A percentile compares a stretch with the other conserved stretches of the same genome.
phyloP scores from a whole-genome alignment of 306 rosid genomes.

The Quercus suber region DNA sequence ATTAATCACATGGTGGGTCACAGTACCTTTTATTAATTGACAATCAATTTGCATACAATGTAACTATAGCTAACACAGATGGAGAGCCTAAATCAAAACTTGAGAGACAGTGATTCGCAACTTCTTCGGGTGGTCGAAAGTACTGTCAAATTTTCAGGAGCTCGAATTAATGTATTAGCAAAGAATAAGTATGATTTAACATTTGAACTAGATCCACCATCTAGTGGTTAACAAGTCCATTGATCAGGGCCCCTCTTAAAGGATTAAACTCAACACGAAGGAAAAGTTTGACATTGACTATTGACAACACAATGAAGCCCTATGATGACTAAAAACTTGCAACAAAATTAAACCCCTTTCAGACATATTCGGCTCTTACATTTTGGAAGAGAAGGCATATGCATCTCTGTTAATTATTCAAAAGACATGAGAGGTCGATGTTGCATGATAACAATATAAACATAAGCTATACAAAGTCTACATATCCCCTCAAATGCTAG shows the following conservation, averaged over 20 bases:
- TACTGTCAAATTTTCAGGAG: conserved; percentile 29
- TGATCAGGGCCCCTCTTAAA: conserved; percentile 25
- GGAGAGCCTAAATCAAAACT: conserved; percentile 18
- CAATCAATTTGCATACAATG: not conserved
- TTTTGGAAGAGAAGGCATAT: no score
- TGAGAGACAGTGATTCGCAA: conserved; percentile 11
- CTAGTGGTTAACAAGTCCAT: conserved; percentile 38
- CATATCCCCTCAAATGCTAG: no score
- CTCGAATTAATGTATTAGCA: conserved; percentile 2
- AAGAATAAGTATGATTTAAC: conserved; percentile 34
- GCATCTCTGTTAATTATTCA: no score
- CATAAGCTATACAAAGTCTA: no score
- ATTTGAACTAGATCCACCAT: conserved; percentile 12
- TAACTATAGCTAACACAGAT: not conserved
- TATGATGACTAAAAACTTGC: not conserved
- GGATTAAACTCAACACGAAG: conserved; percentile 7
- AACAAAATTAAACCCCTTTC: no score
- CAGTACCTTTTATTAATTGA: conserved; percentile 7
- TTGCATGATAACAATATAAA: no score
- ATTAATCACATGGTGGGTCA: not conserved
- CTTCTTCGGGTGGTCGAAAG: conserved; percentile 29
- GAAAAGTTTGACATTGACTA: not conserved
- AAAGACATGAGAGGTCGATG: no score
- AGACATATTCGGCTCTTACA: no score
- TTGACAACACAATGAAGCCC: not conserved